These are phyloP conservation scores for Geranomyces michiganensis DNA, from an alignment of 192 early-diverging fungal species.

Conservation along the genomic window DNA sequence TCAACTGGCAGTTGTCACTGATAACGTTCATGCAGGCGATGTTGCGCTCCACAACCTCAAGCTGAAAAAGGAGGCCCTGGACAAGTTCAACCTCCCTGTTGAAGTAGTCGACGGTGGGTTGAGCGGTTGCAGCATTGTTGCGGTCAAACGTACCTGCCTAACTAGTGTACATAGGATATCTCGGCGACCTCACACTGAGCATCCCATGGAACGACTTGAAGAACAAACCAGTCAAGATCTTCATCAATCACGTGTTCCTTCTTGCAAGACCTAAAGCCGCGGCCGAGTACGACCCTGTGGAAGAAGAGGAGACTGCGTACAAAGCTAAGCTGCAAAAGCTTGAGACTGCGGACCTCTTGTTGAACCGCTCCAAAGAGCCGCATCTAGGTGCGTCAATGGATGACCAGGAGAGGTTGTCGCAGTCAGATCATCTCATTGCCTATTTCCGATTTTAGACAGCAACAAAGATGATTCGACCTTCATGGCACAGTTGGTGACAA, in stretches of 20 bases:
- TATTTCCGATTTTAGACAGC: not conserved
- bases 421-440: not conserved
- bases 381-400: conserved; percentile 10
- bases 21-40: conserved; percentile 68
- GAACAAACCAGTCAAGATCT: conserved; percentile 87
- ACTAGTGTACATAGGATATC: conserved; percentile 63
- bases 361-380: conserved; percentile 29
- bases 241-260: conserved; percentile 86
- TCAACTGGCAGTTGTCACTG: not conserved
- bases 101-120: conserved; percentile 80
- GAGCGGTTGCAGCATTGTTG: not conserved
- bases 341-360: conserved; percentile 71
- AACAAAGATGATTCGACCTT: conserved; percentile 57
- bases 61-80: conserved; percentile 85
- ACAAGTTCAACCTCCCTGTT: conserved; percentile 92
- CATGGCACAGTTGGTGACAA: conserved; percentile 84
- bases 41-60: conserved; percentile 91
- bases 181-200: conserved; percentile 88
- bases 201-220: conserved; percentile 98
- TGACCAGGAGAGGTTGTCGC: not conserved
- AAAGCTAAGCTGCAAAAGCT: conserved; percentile 83
- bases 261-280: conserved; percentile 82
- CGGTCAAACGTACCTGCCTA: not conserved
- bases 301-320: conserved; percentile 75
- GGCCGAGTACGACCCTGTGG: conserved; percentile 76